Conservation (phyloP, 1,284 basidiomycete species). For the Agaricales sp. region DNA sequence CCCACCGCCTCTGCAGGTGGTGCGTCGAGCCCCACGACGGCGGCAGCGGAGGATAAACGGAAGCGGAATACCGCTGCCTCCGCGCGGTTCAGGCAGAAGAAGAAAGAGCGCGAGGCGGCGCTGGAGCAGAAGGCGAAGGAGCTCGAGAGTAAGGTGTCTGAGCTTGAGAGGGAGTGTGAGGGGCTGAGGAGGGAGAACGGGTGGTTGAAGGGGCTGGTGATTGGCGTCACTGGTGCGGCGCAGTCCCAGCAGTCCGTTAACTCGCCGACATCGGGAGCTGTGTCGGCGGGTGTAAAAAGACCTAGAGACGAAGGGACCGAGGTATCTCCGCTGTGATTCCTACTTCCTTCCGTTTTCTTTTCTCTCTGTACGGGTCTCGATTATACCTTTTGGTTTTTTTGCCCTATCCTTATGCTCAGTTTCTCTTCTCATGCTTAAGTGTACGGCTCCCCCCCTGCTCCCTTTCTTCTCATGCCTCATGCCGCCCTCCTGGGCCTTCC, state of each 20-base stretch:
- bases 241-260: too few species aligned
- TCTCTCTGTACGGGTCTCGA: too few species aligned
- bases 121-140: slow-evolving; percentile 87
- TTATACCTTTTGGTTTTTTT: background rate
- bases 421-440: background rate
- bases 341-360: background rate
- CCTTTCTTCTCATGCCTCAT: background rate
- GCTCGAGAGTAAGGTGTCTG: slow-evolving; percentile 73
- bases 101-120: slow-evolving; percentile 95
- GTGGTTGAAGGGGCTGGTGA: slow-evolving; percentile 89
- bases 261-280: slow-evolving; percentile 4
- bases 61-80: slow-evolving; percentile 93
- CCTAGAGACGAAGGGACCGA: slow-evolving; percentile 12
- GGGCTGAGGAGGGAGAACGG: slow-evolving; percentile 88
- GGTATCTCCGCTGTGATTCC: background rate
- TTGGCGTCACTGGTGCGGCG: slow-evolving; percentile 72
- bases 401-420: background rate
- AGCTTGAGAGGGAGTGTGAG: slow-evolving; percentile 88
- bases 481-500: background rate
- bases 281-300: slow-evolving; percentile 13
- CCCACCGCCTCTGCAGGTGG: slow-evolving; percentile 19
- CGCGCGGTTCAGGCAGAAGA: slow-evolving; percentile 96
- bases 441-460: background rate
- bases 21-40: slow-evolving; percentile 24
- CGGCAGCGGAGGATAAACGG: slow-evolving; percentile 80